These are phyloP conservation scores for Glaciozyma antarctica DNA, from an alignment of 768 basidiomycete species.

Conservation along the genomic window DNA sequence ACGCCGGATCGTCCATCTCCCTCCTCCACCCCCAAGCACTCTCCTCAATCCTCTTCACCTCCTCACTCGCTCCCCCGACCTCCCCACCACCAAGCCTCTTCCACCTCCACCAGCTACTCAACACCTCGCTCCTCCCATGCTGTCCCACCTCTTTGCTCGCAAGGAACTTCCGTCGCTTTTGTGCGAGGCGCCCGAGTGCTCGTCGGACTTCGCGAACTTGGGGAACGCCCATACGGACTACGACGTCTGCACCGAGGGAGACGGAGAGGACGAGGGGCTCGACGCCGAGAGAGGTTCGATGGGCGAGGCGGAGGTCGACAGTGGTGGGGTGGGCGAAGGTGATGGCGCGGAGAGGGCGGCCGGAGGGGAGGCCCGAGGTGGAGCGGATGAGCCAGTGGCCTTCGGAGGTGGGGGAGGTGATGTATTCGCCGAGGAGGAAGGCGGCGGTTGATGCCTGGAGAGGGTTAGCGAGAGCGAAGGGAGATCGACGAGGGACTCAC, in stretches of 20 bases:
- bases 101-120: slow-evolving; percentile 16
- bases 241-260: slow-evolving; percentile 15
- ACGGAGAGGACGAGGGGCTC: slow-evolving; percentile 24
- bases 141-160: not conserved
- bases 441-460: slow-evolving; percentile 9
- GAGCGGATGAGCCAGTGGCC: slow-evolving; percentile 1
- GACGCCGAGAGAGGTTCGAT: slow-evolving; percentile 2
- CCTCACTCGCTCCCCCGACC: not conserved
- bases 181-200: slow-evolving; percentile 17
- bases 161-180: not conserved
- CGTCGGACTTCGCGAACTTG: slow-evolving; percentile 21
- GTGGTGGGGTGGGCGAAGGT: slow-evolving; percentile 30
- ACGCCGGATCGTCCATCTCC: slow-evolving; percentile 6
- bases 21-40: slow-evolving; percentile 8
- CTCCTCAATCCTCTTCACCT: slow-evolving; percentile 9
- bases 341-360: slow-evolving; percentile 12
- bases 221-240: slow-evolving; percentile 19
- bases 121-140: not conserved
- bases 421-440: slow-evolving; percentile 15
- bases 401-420: not conserved
- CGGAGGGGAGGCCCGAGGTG: slow-evolving; percentile 1
- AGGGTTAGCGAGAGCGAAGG: not conserved
- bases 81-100: not conserved
- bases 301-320: slow-evolving; percentile 13
- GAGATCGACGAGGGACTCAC: not conserved